Conservation (phyloP, 2,329 filamentous ascomycete genomes). For the Phoma sp. region DNA sequence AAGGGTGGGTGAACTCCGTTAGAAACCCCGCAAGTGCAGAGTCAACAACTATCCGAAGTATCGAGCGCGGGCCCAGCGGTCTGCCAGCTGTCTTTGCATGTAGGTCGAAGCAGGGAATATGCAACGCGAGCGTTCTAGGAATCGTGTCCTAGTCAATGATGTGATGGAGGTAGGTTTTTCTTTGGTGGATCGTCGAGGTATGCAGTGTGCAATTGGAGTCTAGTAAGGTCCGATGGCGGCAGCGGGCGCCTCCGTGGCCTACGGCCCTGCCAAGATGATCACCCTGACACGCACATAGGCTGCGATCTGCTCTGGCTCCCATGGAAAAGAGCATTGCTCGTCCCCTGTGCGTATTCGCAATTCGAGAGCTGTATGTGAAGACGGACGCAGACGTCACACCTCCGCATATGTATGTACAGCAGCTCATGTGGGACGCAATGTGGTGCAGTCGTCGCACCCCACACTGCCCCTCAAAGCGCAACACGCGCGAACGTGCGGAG, state of each 20-base stretch:
- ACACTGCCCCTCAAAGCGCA: slow-evolving; percentile 7
- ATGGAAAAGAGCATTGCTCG: neutral
- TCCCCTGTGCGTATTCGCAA: neutral
- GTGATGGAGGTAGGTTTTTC: slow-evolving; percentile 24
- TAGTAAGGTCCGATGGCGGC: slow-evolving; percentile 1
- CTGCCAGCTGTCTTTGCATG: slow-evolving; percentile 62
- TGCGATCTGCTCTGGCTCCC: neutral
- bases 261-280: slow-evolving; percentile 20
- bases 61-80: slow-evolving; percentile 55
- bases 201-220: neutral
- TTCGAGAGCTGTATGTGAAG: slow-evolving; percentile 7
- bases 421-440: neutral
- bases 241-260: slow-evolving; percentile 11
- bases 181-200: slow-evolving; percentile 12
- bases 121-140: neutral
- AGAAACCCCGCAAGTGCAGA: slow-evolving; percentile 19
- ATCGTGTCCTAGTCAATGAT: slow-evolving; percentile 4
- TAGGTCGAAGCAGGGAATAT: slow-evolving; percentile 34
- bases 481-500: neutral
- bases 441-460: slow-evolving; percentile 2
- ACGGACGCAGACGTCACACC: slow-evolving; percentile 3
- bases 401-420: neutral
- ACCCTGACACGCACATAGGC: slow-evolving; percentile 11
- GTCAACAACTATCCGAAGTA: slow-evolving; percentile 51
- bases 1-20: slow-evolving; percentile 20